Conservation (phyloP, 2,329 filamentous ascomycete species). For the Xenoacremonium recifei region DNA sequence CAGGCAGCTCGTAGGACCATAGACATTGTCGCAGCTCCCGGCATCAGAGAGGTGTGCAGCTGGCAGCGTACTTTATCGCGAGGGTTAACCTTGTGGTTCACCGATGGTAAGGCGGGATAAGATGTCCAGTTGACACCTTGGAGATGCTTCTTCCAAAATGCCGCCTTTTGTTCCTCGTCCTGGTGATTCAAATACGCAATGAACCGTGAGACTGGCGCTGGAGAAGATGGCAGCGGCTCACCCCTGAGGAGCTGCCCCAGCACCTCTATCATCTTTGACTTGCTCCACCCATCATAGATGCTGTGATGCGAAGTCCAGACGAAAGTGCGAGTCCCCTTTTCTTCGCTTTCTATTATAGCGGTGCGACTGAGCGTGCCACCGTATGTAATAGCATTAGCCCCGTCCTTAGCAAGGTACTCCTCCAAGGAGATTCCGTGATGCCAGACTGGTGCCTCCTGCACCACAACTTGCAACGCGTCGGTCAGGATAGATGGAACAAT, state of each 20-base stretch:
- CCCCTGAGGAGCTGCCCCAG: slow-evolving; percentile 7
- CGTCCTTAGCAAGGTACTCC: slow-evolving; percentile 1
- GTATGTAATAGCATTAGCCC: slow-evolving; percentile 3
- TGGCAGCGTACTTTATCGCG: slow-evolving; percentile 1
- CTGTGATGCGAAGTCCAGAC: slow-evolving; percentile 35
- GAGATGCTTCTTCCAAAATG: neutral
- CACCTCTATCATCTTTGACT: slow-evolving; percentile 32
- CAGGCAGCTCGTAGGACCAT: slow-evolving; percentile 17
- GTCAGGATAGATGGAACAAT: slow-evolving; percentile 1
- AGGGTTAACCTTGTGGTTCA: neutral
- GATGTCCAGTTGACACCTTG: neutral
- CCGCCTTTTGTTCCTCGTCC: neutral
- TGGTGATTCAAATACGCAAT: neutral
- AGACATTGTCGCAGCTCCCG: slow-evolving; percentile 23
- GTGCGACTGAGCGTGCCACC: slow-evolving; percentile 2
- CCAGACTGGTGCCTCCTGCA: slow-evolving; percentile 2
- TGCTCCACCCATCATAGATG: slow-evolving; percentile 51
- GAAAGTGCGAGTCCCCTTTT: slow-evolving; percentile 3
- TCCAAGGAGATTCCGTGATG: neutral
- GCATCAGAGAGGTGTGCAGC: neutral
- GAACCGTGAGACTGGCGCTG: slow-evolving; percentile 2
- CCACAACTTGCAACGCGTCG: slow-evolving; percentile 4
- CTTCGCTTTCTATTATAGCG: neutral
- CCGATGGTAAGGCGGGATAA: neutral
- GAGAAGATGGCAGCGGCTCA: slow-evolving; percentile 5